Evolutionary conservation across 2,329 filamentous ascomycete genomes (phyloP).

Genomic region (Fusarium nurragi): DNA sequence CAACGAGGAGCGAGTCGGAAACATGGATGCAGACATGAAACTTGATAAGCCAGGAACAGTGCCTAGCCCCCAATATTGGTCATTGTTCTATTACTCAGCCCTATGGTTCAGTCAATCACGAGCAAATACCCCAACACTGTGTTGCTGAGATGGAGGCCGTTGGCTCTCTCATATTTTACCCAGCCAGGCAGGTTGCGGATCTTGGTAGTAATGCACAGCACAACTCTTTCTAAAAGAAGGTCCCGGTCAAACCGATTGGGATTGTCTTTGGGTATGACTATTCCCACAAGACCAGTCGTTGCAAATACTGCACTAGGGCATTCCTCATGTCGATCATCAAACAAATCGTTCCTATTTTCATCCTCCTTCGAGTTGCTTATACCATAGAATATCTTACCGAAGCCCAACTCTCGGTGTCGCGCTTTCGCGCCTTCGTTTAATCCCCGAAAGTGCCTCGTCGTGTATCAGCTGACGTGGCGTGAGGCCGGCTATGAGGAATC

Average conservation of each 20-base stretch:
- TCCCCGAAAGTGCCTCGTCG: background rate
- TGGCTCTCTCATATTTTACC: background rate
- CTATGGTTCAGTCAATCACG: slow-evolving; percentile 5
- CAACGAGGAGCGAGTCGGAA: background rate
- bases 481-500: background rate
- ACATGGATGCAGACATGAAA: background rate
- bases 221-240: background rate
- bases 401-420: background rate
- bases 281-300: background rate
- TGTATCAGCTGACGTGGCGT: slow-evolving; percentile 21
- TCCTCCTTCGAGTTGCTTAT: background rate
- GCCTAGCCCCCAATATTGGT: background rate
- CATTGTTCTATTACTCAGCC: slow-evolving; percentile 13
- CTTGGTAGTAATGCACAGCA: background rate
- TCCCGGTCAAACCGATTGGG: background rate
- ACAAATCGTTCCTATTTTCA: background rate
- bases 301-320: background rate
- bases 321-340: background rate
- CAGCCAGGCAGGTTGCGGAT: background rate
- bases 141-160: slow-evolving; percentile 1
- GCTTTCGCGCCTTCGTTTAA: slow-evolving; percentile 25
- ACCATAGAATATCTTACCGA: background rate
- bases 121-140: background rate
- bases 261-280: background rate
- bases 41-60: background rate